Percentiles rank a stretch among this genome's conserved stretches.
Conservation (phyloP, 805 yeast genomes). For the Saccharomycopsis sp. region DNA sequence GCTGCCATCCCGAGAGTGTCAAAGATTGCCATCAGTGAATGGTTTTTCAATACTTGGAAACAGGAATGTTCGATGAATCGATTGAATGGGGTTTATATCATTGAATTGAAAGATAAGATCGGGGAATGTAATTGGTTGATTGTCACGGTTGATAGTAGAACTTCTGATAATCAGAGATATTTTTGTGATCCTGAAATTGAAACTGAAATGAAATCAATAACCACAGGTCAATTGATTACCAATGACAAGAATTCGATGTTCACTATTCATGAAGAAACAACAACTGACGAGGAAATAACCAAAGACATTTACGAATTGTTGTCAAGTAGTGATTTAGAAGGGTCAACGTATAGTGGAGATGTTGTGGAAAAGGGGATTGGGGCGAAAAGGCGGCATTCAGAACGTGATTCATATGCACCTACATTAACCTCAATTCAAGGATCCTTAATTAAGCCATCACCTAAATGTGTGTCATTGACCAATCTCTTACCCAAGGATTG, state of each 20-base stretch:
- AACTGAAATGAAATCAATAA: not conserved
- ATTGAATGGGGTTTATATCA: slow-evolving; percentile 30
- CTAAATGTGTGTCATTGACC: too few species aligned
- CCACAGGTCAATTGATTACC: not conserved
- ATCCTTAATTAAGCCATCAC: too few species aligned
- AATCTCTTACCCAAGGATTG: too few species aligned
- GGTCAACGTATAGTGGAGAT: not conserved
- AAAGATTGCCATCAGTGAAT: slow-evolving; percentile 32
- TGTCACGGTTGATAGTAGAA: slow-evolving; percentile 28
- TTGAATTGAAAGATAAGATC: slow-evolving; percentile 31
- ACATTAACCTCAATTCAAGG: not conserved
- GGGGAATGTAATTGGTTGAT: slow-evolving; percentile 37
- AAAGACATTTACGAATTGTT: not conserved
- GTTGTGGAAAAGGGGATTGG: not conserved
- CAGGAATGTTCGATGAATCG: slow-evolving; percentile 32
- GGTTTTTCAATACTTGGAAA: slow-evolving; percentile 36
- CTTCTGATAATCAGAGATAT: too few species aligned
- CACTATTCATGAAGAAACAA: not conserved
- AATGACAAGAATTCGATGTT: not conserved
- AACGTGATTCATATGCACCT: not conserved
- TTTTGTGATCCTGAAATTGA: not conserved
- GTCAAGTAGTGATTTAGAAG: not conserved
- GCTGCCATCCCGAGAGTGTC: slow-evolving; percentile 23
- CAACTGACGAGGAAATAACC: not conserved
- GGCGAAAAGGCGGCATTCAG: not conserved